phyloP scores from a whole-genome alignment of 2,329 filamentous ascomycete genomes.

The Ophiostoma sp. region DNA sequence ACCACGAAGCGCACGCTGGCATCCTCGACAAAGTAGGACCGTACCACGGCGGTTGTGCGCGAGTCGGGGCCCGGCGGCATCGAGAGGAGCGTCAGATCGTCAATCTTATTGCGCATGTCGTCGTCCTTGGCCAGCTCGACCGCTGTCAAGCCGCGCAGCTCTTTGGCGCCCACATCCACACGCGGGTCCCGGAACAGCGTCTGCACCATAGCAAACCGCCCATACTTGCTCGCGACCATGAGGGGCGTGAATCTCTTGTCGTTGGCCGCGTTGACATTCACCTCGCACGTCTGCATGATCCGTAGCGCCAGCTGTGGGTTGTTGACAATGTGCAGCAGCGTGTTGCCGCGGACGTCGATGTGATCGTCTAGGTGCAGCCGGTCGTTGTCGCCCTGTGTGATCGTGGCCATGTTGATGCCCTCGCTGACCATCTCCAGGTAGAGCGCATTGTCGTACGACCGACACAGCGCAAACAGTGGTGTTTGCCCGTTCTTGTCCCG shows the following conservation, averaged over 20 bases:
- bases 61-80: slow-evolving; percentile 50
- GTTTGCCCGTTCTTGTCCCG: slow-evolving; percentile 96
- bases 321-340: slow-evolving; percentile 89
- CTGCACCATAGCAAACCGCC: slow-evolving; percentile 86
- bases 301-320: slow-evolving; percentile 69
- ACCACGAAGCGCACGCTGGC: slow-evolving; percentile 86
- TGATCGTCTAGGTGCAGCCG: slow-evolving; percentile 90
- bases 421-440: slow-evolving; percentile 84
- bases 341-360: slow-evolving; percentile 88
- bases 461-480: slow-evolving; percentile 89
- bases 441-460: slow-evolving; percentile 87
- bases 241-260: slow-evolving; percentile 91
- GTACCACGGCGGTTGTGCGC: slow-evolving; percentile 84
- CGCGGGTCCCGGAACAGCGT: slow-evolving; percentile 80
- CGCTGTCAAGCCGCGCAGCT: slow-evolving; percentile 82
- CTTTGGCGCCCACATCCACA: slow-evolving; percentile 78
- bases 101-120: slow-evolving; percentile 91
- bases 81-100: slow-evolving; percentile 83
- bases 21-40: slow-evolving; percentile 96
- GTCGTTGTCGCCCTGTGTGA: slow-evolving; percentile 68
- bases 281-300: slow-evolving; percentile 78
- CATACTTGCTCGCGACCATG: slow-evolving; percentile 99
- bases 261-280: slow-evolving; percentile 93
- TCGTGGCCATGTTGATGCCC: slow-evolving; percentile 67
- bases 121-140: slow-evolving; percentile 97